Percentiles rank a stretch among this genome's conserved stretches.
These are phyloP conservation scores for Cyphellophora attinorum DNA, from an alignment of 2,329 filamentous ascomycete genomes.

Conservation along the genomic window DNA sequence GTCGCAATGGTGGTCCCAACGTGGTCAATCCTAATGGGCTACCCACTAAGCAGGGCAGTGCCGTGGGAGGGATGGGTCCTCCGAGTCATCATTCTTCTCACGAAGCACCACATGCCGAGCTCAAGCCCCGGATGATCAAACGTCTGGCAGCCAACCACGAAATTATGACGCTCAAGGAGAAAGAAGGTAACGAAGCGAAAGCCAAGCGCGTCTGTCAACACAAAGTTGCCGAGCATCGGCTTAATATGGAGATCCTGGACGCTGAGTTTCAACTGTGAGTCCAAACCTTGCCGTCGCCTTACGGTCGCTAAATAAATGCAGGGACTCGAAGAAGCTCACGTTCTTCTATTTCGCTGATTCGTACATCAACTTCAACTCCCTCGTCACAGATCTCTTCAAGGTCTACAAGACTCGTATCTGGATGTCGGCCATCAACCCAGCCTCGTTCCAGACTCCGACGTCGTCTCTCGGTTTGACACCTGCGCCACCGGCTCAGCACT, in stretches of 20 bases:
- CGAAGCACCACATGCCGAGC: constrained; percentile 61
- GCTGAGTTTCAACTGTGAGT: constrained; percentile 96
- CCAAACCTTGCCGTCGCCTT: not conserved
- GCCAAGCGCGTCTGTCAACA: constrained; percentile 94
- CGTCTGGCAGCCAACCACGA: constrained; percentile 86
- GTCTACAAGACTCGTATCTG: constrained; percentile 99
- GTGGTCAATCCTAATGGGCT: constrained; percentile 40
- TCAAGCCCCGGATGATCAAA: constrained; percentile 96
- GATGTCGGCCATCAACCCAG: constrained; percentile 99
- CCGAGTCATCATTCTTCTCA: constrained; percentile 64
- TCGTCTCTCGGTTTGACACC: constrained; percentile 54
- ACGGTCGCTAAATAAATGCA: constrained; percentile 32
- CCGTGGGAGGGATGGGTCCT: constrained; percentile 69
- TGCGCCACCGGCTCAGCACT: constrained; percentile 1
- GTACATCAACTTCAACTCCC: constrained; percentile 94
- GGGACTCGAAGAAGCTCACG: constrained; percentile 97
- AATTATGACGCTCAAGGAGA: constrained; percentile 78
- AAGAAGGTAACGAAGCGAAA: constrained; percentile 95
- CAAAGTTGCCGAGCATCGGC: constrained; percentile 85
- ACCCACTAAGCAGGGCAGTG: constrained; percentile 56
- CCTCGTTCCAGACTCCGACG: constrained; percentile 76
- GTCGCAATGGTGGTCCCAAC: constrained; percentile 33
- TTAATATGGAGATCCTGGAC: constrained; percentile 98
- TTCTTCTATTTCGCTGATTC: constrained; percentile 98
- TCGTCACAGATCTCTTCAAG: constrained; percentile 96